A percentile compares a stretch with the other conserved stretches of the same genome.
phyloP scores from a whole-genome alignment of 805 yeast species.

The Schwanniomyces vanrijiae region DNA sequence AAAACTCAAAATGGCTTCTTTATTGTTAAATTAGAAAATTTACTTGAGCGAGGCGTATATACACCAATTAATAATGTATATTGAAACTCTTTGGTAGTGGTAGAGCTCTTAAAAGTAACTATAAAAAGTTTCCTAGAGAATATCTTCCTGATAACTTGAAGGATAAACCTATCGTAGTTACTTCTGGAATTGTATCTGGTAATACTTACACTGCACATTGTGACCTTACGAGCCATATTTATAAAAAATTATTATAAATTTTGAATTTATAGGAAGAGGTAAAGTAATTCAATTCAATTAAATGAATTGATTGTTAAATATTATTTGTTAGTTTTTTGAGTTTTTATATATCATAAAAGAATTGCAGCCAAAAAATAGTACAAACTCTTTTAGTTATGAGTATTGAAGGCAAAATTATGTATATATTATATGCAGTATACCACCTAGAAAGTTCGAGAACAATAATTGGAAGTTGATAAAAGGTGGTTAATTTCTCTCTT shows the following conservation, averaged over 20 bases:
- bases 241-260: too few relatives aligned
- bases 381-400: background rate
- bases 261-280: too few relatives aligned
- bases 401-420: background rate
- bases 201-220: conserved; percentile 67
- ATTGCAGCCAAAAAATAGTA: background rate
- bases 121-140: conserved; percentile 29
- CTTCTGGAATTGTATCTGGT: conserved; percentile 61
- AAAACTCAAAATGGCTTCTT: conserved; percentile 43
- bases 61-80: conserved; percentile 41
- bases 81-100: conserved; percentile 41
- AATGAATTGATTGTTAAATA: too few relatives aligned
- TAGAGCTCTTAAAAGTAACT: conserved; percentile 38
- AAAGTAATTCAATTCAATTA: too few relatives aligned
- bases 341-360: too few relatives aligned
- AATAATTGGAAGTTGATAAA: background rate
- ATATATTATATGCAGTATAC: background rate
- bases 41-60: conserved; percentile 53
- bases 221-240: conserved; percentile 56
- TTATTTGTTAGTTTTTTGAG: too few relatives aligned
- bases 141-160: conserved; percentile 5
- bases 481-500: background rate
- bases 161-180: conserved; percentile 34
- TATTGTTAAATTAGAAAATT: conserved; percentile 22
- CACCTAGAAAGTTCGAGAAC: conserved; percentile 1